Percentiles rank a stretch among this genome's conserved stretches.
phyloP scores from a whole-genome alignment of 257 asterid species.

The Nicotiana knightiana region DNA sequence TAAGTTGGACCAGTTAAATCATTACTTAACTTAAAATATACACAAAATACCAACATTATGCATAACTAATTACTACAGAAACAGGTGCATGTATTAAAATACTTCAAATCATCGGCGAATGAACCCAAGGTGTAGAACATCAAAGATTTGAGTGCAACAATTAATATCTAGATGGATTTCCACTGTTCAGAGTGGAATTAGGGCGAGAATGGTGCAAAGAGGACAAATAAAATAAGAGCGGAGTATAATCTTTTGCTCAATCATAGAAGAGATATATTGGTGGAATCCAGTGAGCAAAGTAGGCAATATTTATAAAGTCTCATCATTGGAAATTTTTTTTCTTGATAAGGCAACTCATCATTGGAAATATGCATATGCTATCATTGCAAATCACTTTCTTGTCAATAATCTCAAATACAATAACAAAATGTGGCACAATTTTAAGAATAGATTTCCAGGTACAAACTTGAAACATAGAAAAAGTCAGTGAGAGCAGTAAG shows the following conservation, averaged over 20 bases:
- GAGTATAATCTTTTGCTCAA: not conserved
- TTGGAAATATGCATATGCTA: not conserved
- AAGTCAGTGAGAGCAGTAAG: too few relatives aligned
- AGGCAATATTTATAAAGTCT: slow-evolving; percentile 7
- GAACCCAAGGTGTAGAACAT: not conserved
- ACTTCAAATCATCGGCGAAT: not conserved
- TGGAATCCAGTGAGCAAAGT: slow-evolving; percentile 10
- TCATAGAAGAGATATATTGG: not conserved
- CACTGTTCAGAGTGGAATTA: not conserved
- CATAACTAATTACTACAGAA: too few relatives aligned
- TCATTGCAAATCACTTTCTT: too few relatives aligned
- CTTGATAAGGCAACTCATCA: not conserved
- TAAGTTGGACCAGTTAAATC: not conserved
- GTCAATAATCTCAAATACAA: too few relatives aligned
- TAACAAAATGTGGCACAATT: too few relatives aligned
- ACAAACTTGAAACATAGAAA: too few relatives aligned
- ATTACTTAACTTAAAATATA: not conserved
- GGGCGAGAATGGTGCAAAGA: not conserved
- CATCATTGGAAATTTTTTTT: not conserved
- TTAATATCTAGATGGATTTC: not conserved
- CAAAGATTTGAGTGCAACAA: not conserved
- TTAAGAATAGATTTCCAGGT: too few relatives aligned
- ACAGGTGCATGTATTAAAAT: not conserved
- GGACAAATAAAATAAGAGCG: not conserved
- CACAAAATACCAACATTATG: not conserved